These are phyloP conservation scores for Spathaspora jeffriesii DNA, from an alignment of 1,139 yeast species.

Conservation along the genomic window DNA sequence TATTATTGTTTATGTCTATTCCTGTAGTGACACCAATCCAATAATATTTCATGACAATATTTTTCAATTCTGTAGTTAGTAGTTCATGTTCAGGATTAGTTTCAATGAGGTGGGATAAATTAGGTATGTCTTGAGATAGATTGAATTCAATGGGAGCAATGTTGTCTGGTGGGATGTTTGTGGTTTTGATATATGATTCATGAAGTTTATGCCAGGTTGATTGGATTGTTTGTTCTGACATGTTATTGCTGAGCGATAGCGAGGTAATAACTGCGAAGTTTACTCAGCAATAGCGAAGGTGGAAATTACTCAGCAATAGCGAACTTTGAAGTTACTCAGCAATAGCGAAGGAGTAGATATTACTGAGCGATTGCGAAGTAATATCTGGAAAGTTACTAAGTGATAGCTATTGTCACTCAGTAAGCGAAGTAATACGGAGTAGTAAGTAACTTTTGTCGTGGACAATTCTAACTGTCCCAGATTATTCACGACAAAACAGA, in stretches of 20 bases:
- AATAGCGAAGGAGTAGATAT: no score
- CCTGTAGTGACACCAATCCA: constrained; percentile 37
- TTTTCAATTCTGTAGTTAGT: constrained; percentile 24
- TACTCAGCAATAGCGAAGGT: no score
- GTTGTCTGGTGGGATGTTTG: constrained; percentile 6
- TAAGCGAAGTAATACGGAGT: no score
- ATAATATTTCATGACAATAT: constrained; percentile 27
- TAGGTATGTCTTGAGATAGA: constrained; percentile 13
- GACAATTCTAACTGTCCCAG: no score
- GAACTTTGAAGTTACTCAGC: no score
- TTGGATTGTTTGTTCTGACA: background rate
- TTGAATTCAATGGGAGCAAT: constrained; percentile 1
- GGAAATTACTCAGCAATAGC: no score
- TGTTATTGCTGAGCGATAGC: constrained; percentile 2
- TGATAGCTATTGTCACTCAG: no score
- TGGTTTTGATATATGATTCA: constrained; percentile 6
- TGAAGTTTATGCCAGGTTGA: constrained; percentile 10
- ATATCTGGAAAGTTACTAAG: no score
- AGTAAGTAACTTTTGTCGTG: no score
- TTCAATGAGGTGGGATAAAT: constrained; percentile 16
- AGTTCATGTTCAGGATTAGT: constrained; percentile 13
- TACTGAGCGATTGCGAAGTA: background rate
- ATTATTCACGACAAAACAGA: no score
- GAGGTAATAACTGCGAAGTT: no score
- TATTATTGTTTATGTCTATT: constrained; percentile 2